Evolutionary conservation across 805 yeast genomes (phyloP).

Genomic region (Candida tammaniensis): DNA sequence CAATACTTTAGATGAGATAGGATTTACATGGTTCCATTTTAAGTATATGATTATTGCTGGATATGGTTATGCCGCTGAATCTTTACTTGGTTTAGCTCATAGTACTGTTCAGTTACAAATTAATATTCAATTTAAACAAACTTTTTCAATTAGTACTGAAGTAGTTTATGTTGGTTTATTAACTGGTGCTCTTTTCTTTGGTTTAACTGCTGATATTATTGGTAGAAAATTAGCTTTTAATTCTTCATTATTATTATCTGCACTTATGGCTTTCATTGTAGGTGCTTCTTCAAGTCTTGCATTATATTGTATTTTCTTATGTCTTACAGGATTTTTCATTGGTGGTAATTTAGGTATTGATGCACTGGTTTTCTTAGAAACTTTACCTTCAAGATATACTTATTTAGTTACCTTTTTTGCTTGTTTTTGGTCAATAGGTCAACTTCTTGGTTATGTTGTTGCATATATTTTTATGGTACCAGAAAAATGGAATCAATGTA

Average conservation of each 20-base stretch:
- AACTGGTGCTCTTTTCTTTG: constrained; percentile 54
- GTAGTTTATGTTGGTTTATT: constrained; percentile 42
- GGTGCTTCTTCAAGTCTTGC: constrained; percentile 27
- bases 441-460: constrained; percentile 47
- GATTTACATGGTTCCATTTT: constrained; percentile 54
- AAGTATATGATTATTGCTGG: constrained; percentile 52
- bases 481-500: constrained; percentile 28
- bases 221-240: constrained; percentile 54
- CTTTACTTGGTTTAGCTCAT: constrained; percentile 48
- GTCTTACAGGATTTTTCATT: constrained; percentile 20
- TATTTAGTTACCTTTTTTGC: constrained; percentile 36
- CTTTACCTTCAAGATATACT: constrained; percentile 23
- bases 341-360: constrained; percentile 31
- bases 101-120: constrained; percentile 45
- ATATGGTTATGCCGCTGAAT: constrained; percentile 55
- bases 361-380: constrained; percentile 26
- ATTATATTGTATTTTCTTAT: constrained; percentile 22
- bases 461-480: constrained; percentile 57
- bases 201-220: constrained; percentile 52
- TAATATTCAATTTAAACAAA: constrained; percentile 45
- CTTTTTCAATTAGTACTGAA: constrained; percentile 44
- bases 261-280: constrained; percentile 21
- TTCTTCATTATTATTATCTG: constrained; percentile 20
- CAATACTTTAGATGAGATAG: constrained; percentile 33
- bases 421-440: constrained; percentile 63